A percentile compares a stretch with the other conserved stretches of the same genome.
Conservation (phyloP, 2,329 filamentous ascomycete genomes). For the Aspergillus calidoustus region DNA sequence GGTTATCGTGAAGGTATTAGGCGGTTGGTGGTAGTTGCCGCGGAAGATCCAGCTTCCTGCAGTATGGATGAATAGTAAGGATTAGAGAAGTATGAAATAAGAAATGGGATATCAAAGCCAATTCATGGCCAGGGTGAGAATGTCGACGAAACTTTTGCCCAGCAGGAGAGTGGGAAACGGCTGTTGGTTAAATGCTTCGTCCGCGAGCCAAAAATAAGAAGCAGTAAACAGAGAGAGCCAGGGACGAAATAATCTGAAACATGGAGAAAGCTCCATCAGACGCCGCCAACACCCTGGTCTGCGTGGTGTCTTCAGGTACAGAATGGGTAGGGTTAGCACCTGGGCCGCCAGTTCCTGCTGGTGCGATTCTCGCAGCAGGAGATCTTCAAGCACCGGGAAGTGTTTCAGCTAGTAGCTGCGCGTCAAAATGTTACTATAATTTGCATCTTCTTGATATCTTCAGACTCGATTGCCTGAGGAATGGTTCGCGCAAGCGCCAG, state of each 20-base stretch:
- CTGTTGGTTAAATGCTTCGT: constrained; percentile 47
- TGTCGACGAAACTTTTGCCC: constrained; percentile 14
- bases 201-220: constrained; percentile 33
- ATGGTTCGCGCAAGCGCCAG: constrained; percentile 31
- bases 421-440: constrained; percentile 48
- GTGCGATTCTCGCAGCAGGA: constrained; percentile 30
- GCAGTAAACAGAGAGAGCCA: constrained; percentile 28
- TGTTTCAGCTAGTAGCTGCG: constrained; percentile 45
- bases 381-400: constrained; percentile 31
- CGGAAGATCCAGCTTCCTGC: constrained; percentile 33
- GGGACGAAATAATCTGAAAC: constrained; percentile 46
- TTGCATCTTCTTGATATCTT: constrained; percentile 40
- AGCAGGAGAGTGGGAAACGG: constrained; percentile 34
- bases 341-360: constrained; percentile 18
- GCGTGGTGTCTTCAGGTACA: constrained; percentile 31
- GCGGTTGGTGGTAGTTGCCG: background rate
- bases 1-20: constrained; percentile 10
- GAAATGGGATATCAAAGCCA: constrained; percentile 24
- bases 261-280: constrained; percentile 41
- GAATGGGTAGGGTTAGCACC: constrained; percentile 23
- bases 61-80: constrained; percentile 20
- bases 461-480: constrained; percentile 28
- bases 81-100: constrained; percentile 25
- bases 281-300: constrained; percentile 31
- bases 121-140: constrained; percentile 28